Percentiles rank a stretch among this genome's conserved stretches.
These are phyloP conservation scores for Pilaira anomala DNA, from an alignment of 192 early-diverging fungal genomes.

Conservation along the genomic window DNA sequence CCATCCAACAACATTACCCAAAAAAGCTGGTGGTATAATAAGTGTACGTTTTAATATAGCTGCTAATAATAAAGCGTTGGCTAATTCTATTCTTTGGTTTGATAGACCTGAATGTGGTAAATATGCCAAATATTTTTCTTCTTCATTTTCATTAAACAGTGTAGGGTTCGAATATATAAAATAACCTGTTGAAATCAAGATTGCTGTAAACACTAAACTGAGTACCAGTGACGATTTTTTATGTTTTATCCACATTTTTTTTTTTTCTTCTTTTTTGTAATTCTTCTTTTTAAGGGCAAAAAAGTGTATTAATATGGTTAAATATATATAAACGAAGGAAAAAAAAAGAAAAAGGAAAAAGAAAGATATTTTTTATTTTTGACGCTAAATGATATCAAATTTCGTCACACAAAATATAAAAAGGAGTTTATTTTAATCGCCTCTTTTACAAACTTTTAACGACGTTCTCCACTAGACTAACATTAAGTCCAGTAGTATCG, in stretches of 20 bases:
- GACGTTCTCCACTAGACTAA: conserved; percentile 46
- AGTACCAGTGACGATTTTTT: conserved; percentile 7
- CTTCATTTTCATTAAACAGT: conserved; percentile 6
- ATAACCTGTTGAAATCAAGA: not conserved
- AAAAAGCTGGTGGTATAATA: conserved; percentile 48
- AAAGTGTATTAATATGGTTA: not conserved
- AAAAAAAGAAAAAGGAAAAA: conserved; percentile 14
- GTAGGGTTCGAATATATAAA: not conserved
- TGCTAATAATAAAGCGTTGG: conserved; percentile 52
- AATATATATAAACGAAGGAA: conserved; percentile 1
- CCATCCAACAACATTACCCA: conserved; percentile 49
- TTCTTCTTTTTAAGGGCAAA: not conserved
- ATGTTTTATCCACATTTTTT: conserved; percentile 14
- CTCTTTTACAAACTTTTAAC: conserved; percentile 38
- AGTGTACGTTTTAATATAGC: conserved; percentile 54
- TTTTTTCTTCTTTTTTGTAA: not conserved
- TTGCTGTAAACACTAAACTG: not conserved
- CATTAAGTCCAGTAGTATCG: conserved; percentile 51
- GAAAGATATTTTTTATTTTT: not conserved
- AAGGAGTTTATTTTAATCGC: not conserved
- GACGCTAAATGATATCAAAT: not conserved
- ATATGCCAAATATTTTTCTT: conserved; percentile 52
- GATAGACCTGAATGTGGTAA: conserved; percentile 53
- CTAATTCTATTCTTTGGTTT: conserved; percentile 55
- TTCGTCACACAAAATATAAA: not conserved